Evolutionary conservation across 495 filamentous ascomycete genomes (phyloP).

Genomic region (Penicillium bovifimosum): DNA sequence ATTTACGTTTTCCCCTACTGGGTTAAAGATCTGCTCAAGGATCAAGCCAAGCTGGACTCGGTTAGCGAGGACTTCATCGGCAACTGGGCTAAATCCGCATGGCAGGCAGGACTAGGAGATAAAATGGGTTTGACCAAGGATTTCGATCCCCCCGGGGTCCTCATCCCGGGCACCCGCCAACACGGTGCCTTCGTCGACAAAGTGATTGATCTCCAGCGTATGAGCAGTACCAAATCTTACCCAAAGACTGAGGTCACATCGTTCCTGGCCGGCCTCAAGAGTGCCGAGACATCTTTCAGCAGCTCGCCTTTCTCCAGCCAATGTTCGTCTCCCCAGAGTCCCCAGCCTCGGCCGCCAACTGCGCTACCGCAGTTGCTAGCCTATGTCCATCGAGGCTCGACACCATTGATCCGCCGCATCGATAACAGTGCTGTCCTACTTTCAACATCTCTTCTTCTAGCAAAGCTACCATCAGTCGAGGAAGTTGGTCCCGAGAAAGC

Average conservation of each 20-base stretch:
- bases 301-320: background rate
- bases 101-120: constrained; percentile 73
- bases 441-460: constrained; percentile 74
- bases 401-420: constrained; percentile 72
- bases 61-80: constrained; percentile 88
- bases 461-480: constrained; percentile 65
- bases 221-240: constrained; percentile 50
- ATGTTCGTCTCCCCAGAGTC: background rate
- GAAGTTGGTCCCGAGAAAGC: constrained; percentile 50
- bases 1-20: constrained; percentile 90
- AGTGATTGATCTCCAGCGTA: constrained; percentile 53
- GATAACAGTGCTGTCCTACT: constrained; percentile 79
- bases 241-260: background rate
- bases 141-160: constrained; percentile 30
- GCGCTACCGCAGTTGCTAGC: constrained; percentile 63
- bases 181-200: constrained; percentile 43
- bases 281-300: constrained; percentile 6
- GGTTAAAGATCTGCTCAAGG: constrained; percentile 71
- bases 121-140: constrained; percentile 70
- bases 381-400: constrained; percentile 57
- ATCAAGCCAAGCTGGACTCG: constrained; percentile 72
- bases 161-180: too few species aligned
- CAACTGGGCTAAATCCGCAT: constrained; percentile 88
- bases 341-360: background rate
- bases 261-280: constrained; percentile 25